Conservation (phyloP, 306 rosid species). For the Spatholobus suberectus region DNA sequence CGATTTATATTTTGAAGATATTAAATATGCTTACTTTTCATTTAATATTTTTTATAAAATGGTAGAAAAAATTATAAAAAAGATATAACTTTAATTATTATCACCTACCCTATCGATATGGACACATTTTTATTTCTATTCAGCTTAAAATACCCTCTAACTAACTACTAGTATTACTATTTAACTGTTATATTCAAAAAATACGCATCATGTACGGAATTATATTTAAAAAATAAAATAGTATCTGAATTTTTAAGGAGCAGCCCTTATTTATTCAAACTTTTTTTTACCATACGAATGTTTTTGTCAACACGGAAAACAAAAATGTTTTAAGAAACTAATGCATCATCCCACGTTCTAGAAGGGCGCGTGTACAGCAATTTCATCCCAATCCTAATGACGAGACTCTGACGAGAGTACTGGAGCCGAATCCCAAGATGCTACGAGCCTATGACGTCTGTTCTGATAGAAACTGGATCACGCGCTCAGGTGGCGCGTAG, state of each 20-base stretch:
- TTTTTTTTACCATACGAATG: not conserved
- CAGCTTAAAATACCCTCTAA: not conserved
- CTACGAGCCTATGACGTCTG: not conserved
- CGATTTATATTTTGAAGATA: too few relatives aligned
- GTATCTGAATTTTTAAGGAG: not conserved
- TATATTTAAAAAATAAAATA: not conserved
- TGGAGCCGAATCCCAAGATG: too few relatives aligned
- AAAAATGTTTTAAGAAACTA: not conserved
- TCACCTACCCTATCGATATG: not conserved
- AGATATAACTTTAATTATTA: too few relatives aligned
- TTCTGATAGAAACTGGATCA: not conserved
- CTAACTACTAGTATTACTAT: not conserved
- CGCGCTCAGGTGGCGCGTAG: not conserved
- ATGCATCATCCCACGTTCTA: not conserved
- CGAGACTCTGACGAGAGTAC: not conserved
- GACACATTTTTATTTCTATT: not conserved
- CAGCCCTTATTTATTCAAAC: not conserved
- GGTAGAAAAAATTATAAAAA: too few relatives aligned
- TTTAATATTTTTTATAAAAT: too few relatives aligned
- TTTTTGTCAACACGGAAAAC: not conserved
- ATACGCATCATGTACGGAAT: not conserved
- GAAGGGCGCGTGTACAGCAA: not conserved
- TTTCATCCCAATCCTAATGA: not conserved
- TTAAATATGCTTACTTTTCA: too few relatives aligned
- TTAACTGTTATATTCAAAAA: not conserved